phyloP scores from a whole-genome alignment of 129 eudicot genomes.

The Rutidosis leptorrhynchoides region DNA sequence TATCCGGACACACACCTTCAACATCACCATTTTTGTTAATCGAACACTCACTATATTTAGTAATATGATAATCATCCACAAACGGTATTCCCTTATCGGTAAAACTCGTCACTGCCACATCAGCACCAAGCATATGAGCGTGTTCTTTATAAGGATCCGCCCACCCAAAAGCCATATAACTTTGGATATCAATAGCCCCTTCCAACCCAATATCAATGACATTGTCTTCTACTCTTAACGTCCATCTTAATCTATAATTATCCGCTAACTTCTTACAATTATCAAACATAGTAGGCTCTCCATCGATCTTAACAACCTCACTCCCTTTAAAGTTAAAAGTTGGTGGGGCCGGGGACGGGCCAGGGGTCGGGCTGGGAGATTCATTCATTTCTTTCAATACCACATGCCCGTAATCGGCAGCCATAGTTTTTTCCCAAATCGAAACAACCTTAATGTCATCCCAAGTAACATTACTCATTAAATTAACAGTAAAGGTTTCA shows the following conservation, averaged over 20 bases:
- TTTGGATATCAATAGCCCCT: constrained; percentile 53
- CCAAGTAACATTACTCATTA: constrained; percentile 71
- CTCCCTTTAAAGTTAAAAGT: constrained; percentile 25
- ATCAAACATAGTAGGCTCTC: constrained; percentile 73
- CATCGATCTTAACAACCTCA: constrained; percentile 15
- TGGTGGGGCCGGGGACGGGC: constrained; percentile 28
- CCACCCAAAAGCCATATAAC: constrained; percentile 97
- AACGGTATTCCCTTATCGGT: constrained; percentile 62
- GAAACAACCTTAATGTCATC: constrained; percentile 63
- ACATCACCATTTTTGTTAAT: constrained; percentile 40
- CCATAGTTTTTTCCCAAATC: constrained; percentile 62
- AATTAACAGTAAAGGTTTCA: constrained; percentile 50
- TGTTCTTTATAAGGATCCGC: constrained; percentile 55
- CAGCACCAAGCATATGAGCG: constrained; percentile 69
- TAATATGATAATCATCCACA: constrained; percentile 77
- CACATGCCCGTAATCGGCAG: constrained; percentile 78
- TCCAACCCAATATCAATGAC: constrained; percentile 83
- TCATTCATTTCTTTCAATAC: constrained; percentile 29
- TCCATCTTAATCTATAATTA: constrained; percentile 79
- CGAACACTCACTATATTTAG: constrained; percentile 70
- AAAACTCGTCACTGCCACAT: constrained; percentile 79
- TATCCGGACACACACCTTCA: constrained; percentile 86
- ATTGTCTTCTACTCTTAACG: constrained; percentile 44
- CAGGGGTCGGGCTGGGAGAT: constrained; percentile 25
- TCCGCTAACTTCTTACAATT: constrained; percentile 70